Evolutionary conservation across 108 stramenopile species (phyloP).

Genomic region (Parietichytrium sp.): DNA sequence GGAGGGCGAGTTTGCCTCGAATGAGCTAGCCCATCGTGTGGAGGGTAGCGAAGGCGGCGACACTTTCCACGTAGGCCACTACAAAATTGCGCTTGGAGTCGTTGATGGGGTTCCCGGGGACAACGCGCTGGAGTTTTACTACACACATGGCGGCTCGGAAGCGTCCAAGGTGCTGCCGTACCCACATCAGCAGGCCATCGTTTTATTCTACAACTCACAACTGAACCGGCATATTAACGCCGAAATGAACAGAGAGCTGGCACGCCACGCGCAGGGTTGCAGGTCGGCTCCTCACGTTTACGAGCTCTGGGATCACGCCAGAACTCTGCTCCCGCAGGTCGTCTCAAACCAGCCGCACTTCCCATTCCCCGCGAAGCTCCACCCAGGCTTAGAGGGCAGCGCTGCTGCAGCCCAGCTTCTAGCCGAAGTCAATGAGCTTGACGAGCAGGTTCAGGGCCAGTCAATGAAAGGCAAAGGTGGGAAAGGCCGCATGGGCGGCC

Average conservation of each 20-base stretch:
- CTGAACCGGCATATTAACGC: slow-evolving; percentile 31
- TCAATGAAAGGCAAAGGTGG: background rate
- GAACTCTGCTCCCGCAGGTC: background rate
- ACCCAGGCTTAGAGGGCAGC: too few relatives aligned
- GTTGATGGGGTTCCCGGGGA: background rate
- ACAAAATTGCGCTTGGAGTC: background rate
- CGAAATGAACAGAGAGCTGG: slow-evolving; percentile 7
- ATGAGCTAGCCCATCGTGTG: background rate
- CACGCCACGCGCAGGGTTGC: background rate
- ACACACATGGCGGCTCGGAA: background rate
- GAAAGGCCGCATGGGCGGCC: background rate
- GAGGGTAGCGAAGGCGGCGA: too few relatives aligned
- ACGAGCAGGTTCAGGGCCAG: too few relatives aligned
- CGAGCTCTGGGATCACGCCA: background rate
- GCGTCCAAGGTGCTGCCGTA: slow-evolving; percentile 4
- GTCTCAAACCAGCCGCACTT: background rate
- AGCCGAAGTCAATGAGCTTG: too few relatives aligned
- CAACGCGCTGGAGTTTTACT: background rate
- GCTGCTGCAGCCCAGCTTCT: too few relatives aligned
- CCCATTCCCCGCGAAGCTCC: too few relatives aligned
- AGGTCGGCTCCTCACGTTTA: slow-evolving; percentile 9
- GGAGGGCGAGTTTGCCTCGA: background rate
- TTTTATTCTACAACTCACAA: background rate
- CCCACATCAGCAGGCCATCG: background rate
- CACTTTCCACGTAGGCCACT: background rate